These are phyloP conservation scores for Coniella lustricola DNA, from an alignment of 2,329 filamentous ascomycete species.

Conservation along the genomic window DNA sequence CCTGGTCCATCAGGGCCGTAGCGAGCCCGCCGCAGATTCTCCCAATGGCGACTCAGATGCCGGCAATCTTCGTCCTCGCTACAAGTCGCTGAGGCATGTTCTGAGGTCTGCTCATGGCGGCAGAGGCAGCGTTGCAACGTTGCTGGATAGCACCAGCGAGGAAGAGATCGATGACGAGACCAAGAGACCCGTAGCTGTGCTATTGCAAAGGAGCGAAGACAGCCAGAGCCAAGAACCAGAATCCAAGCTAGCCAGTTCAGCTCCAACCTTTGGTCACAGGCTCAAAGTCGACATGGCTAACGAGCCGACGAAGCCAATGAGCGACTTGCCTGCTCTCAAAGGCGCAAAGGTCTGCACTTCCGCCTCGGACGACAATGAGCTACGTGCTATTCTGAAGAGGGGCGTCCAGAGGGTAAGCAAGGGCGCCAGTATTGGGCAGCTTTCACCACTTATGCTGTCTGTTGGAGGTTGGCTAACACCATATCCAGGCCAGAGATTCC, in stretches of 20 bases:
- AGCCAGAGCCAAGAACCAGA: conserved; percentile 12
- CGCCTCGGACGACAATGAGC: conserved; percentile 29
- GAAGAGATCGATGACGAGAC: conserved; percentile 38
- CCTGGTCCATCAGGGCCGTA: background rate
- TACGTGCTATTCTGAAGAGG: conserved; percentile 31
- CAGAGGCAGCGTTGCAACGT: conserved; percentile 13
- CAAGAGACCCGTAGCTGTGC: conserved; percentile 18
- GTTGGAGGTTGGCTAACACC: conserved; percentile 12
- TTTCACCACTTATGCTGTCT: conserved; percentile 12
- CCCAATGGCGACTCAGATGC: conserved; percentile 4
- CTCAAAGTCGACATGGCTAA: conserved; percentile 1
- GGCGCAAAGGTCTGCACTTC: conserved; percentile 19
- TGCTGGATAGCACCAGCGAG: conserved; percentile 36
- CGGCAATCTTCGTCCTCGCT: conserved; percentile 4
- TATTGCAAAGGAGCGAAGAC: conserved; percentile 19
- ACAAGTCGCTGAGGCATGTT: conserved; percentile 19
- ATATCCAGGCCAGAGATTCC: conserved; percentile 10
- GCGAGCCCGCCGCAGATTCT: background rate
- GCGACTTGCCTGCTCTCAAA: conserved; percentile 10
- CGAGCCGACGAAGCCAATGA: conserved; percentile 10
- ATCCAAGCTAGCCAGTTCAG: conserved; percentile 4
- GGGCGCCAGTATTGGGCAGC: background rate
- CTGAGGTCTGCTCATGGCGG: conserved; percentile 11
- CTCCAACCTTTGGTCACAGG: conserved; percentile 18
- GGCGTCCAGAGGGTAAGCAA: conserved; percentile 23